Evolutionary conservation across 2,329 filamentous ascomycete genomes (phyloP), one percentile per base, ranked within the genome.

Genomic region (Paraphoma sp.): DNA sequence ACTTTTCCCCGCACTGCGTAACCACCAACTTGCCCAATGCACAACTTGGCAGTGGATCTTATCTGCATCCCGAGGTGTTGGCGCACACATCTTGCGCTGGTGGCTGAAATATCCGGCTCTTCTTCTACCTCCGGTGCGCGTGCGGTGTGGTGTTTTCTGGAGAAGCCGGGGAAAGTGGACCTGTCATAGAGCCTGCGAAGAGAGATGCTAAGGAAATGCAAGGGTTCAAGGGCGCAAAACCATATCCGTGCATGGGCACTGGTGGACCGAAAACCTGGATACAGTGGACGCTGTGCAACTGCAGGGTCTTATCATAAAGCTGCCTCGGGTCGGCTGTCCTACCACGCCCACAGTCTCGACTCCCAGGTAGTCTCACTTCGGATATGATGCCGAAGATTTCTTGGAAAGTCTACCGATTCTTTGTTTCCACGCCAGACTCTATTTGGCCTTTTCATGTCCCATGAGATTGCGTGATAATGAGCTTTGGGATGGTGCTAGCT

Each of bases 1-100:
- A 49, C 57, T 42, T 60, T 68, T 64, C 66, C 66, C 66, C 66
- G 66, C 66, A 69, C 66, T 33, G 43, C 56, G 42, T 52, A 51
- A 60, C 53, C 38, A 40, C 40, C 42, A 45, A 38, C 4, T 30
- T 45, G 28, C 47, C 51, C n/a, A 45, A 16, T n/a, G n/a, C 40
- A 45, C 51, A 42, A 18, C 58, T 62, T 63, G 56, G 57, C 63
- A 12, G 46, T 36, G 40, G 53, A 54, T 57, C 62, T 51, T 55
- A 43, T 45, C 48, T 50, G 41, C 46, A 44, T 36, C 28, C n/a
- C 29, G 46, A 47, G 14, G 12, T 38, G 51, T 43, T 45, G 45
- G 41, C 45, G 31, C 28, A 17, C 46, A n/a, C 9, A 38, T 12
- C 29, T n/a, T 16, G 16, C 10, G 30, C 14, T 30, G 3, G 31